Base-by-base conservation (phyloP, 768 basidiomycete genomes). In the Podaxis rugospora region DNA sequence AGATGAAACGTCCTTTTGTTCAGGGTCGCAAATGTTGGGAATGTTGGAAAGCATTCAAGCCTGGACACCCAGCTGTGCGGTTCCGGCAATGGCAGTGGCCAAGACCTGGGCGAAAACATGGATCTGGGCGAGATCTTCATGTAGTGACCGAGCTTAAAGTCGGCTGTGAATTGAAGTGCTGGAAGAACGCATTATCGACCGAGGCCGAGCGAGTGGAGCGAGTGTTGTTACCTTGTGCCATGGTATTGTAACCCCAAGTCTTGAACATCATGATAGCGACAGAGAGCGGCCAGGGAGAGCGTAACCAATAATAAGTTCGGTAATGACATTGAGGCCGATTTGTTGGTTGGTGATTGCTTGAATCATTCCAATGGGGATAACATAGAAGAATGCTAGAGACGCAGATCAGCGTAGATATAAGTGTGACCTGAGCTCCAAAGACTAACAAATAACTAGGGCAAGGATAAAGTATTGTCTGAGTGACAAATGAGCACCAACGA, bases 231-330 rank as follows among this genome's bases (percentile, higher is more conserved):
- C 75, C 80, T 69, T 88, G 86, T 1, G 78, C 77, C 80, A 85
- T 84, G 53, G 83, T 86, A 60, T 88, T 86, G 66, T 89, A 90
- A 35, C 90, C 89, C 79, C 80, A 90, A 0, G 88, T 89, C 82
- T 90, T 92, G 81, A 92, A 92, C 77, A 92, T 76, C 90, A 93
- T 91, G 80, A 85, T 90, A 0, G 92, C 90, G 59, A 92, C 70
- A 4, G 91, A 4, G 91, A 89, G 14, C 82, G 82, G 1, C 92
- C 91, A 11, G 91, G 92, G 44, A 90, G 79, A 25, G 81, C 83
- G 66, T 91, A 92, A 57, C 92, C 92, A 27, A 92, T 84, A 63
- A 93, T 85, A 42, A 92, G 75, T 71, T 93, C 92, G 2, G 91
- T 86, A 68, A 93, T 84, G 36, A 93, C 91, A 67, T 81, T 84